Evolutionary conservation across 371 early-diverging fungal species (phyloP).

Genomic region (Capillidium rhysosporum): DNA sequence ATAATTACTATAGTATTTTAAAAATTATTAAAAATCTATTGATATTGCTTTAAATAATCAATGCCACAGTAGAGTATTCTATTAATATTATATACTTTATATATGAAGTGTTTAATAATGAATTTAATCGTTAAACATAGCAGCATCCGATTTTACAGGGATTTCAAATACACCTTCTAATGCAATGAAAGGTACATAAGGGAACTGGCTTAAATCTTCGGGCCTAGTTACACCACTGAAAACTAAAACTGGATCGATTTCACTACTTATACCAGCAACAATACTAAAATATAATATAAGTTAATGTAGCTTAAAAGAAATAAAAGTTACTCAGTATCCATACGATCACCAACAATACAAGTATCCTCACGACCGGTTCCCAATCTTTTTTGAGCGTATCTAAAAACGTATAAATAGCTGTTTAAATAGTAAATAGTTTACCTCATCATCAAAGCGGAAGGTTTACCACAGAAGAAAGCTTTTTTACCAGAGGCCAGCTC

Average conservation of each 20-base stretch:
- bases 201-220: slow-evolving; percentile 23
- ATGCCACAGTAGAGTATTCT: no score
- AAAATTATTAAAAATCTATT: no score
- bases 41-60: no score
- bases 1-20: no score
- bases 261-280: slow-evolving; percentile 29
- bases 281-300: slow-evolving; percentile 11
- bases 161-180: slow-evolving; percentile 38
- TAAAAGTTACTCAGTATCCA: slow-evolving; percentile 37
- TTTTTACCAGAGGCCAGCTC: slow-evolving; percentile 38
- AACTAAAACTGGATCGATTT: slow-evolving; percentile 42
- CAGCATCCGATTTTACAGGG: slow-evolving; percentile 8
- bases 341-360: slow-evolving; percentile 46
- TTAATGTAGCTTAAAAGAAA: background rate
- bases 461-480: slow-evolving; percentile 47
- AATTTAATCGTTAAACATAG: no score
- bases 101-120: no score
- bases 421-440: background rate
- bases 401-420: background rate
- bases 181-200: slow-evolving; percentile 35
- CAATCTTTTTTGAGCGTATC: slow-evolving; percentile 31
- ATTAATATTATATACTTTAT: no score
- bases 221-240: slow-evolving; percentile 34
- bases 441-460: slow-evolving; percentile 40
- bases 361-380: slow-evolving; percentile 31